phyloP scores from a whole-genome alignment of 2,329 filamentous ascomycete genomes.

The Xylariales sp. region DNA sequence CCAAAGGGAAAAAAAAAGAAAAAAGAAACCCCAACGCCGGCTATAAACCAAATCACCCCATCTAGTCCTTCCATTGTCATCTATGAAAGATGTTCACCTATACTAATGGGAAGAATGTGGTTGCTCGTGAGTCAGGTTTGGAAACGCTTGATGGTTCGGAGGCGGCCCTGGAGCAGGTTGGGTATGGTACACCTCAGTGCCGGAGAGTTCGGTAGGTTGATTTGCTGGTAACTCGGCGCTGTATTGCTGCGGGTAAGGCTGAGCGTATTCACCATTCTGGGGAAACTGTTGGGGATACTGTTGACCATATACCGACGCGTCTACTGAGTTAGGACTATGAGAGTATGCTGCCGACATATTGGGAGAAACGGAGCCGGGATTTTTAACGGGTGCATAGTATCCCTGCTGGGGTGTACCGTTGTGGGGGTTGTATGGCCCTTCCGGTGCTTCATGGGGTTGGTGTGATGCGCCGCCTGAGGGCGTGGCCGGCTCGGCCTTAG shows the following conservation, averaged over 20 bases:
- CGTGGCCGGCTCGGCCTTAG: conserved; percentile 10
- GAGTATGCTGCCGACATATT: conserved; percentile 24
- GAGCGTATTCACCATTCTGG: conserved; percentile 36
- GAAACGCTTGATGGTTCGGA: conserved; percentile 6
- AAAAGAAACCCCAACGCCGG: conserved; percentile 29
- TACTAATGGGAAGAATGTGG: conserved; percentile 12
- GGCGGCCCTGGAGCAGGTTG: conserved; percentile 7
- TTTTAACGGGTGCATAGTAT: conserved; percentile 44
- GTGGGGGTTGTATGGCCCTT: conserved; percentile 22
- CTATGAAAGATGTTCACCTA: not conserved
- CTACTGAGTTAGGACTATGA: conserved; percentile 27
- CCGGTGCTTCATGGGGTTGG: conserved; percentile 25
- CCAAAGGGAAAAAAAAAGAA: conserved; percentile 12
- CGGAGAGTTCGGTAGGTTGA: conserved; percentile 35
- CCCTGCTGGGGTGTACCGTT: conserved; percentile 37
- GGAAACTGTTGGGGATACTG: conserved; percentile 35
- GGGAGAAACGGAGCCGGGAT: conserved; percentile 33
- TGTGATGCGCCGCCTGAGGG: conserved; percentile 16
- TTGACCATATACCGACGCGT: conserved; percentile 33
- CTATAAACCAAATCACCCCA: conserved; percentile 20
- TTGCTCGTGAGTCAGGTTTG: conserved; percentile 10
- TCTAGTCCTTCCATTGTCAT: not conserved
- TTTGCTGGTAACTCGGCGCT: conserved; percentile 39
- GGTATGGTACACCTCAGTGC: conserved; percentile 7
- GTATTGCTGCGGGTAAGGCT: conserved; percentile 40